Evolutionary conservation across 1,284 basidiomycete species (phyloP).

Genomic region (Ganoderma sinense): DNA sequence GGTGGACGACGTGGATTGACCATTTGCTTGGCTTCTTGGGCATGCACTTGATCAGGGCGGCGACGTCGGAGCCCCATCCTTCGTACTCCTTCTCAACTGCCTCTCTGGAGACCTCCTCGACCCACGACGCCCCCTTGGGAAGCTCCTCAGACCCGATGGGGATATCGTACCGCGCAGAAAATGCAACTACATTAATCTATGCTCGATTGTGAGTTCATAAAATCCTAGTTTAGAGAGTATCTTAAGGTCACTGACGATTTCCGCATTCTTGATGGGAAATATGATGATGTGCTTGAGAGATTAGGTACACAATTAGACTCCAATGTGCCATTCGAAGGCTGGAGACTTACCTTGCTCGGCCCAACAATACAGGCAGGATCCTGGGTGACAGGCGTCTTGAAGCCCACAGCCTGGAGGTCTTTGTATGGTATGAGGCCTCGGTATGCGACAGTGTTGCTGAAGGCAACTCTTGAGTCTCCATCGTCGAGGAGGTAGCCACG

Average conservation of each 20-base stretch:
- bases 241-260: conserved; percentile 41
- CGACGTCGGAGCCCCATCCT: conserved; percentile 58
- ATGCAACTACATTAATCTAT: conserved; percentile 64
- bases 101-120: conserved; percentile 48
- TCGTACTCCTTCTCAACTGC: conserved; percentile 55
- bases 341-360: conserved; percentile 46
- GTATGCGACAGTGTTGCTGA: conserved; percentile 56
- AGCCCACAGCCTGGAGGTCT: conserved; percentile 47
- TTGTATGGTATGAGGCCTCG: conserved; percentile 53
- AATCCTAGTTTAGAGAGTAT: neutral
- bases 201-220: neutral
- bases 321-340: neutral
- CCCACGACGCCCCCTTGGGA: conserved; percentile 52
- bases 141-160: conserved; percentile 47
- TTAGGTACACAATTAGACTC: neutral
- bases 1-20: conserved; percentile 63
- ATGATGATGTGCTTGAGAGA: conserved; percentile 58
- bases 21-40: conserved; percentile 59
- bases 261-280: conserved; percentile 56
- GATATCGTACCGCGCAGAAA: conserved; percentile 49
- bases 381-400: conserved; percentile 47
- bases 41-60: conserved; percentile 53
- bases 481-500: conserved; percentile 39
- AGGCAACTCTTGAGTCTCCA: conserved; percentile 40
- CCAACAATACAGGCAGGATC: conserved; percentile 51